Conservation (phyloP, 805 yeast genomes). For the Sugiyamaella mastotermitis region DNA sequence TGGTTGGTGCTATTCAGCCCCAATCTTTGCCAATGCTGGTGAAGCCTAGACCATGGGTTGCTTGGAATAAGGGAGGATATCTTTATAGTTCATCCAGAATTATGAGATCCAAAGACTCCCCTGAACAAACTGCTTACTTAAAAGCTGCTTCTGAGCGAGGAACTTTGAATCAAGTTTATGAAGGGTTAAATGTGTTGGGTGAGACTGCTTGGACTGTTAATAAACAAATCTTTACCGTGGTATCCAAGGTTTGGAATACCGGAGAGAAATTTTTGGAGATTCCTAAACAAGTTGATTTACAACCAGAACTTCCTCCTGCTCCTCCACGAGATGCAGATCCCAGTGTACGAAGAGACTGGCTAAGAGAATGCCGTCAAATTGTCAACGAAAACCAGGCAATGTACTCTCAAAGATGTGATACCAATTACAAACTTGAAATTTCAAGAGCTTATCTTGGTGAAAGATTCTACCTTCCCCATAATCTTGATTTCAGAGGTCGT, state of each 20-base stretch:
- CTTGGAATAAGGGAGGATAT: conserved; percentile 82
- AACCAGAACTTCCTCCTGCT: conserved; percentile 45
- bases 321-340: conserved; percentile 73
- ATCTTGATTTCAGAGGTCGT: conserved; percentile 57
- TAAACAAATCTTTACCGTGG: conserved; percentile 55
- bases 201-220: conserved; percentile 91
- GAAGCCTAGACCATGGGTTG: conserved; percentile 83
- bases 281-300: conserved; percentile 46
- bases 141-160: conserved; percentile 74
- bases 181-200: conserved; percentile 83
- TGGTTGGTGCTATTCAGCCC: conserved; percentile 65
- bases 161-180: conserved; percentile 58
- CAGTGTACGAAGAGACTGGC: conserved; percentile 59
- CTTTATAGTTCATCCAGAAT: conserved; percentile 55
- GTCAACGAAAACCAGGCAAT: conserved; percentile 57
- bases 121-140: conserved; percentile 85
- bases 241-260: conserved; percentile 80
- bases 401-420: conserved; percentile 88
- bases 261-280: conserved; percentile 72
- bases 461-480: conserved; percentile 55
- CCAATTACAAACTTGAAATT: conserved; percentile 88
- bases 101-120: conserved; percentile 74
- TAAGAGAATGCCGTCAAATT: conserved; percentile 49
- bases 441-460: conserved; percentile 84
- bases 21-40: conserved; percentile 90